phyloP scores from a whole-genome alignment of 345 rosid genomes.

The Trapa incisa region DNA sequence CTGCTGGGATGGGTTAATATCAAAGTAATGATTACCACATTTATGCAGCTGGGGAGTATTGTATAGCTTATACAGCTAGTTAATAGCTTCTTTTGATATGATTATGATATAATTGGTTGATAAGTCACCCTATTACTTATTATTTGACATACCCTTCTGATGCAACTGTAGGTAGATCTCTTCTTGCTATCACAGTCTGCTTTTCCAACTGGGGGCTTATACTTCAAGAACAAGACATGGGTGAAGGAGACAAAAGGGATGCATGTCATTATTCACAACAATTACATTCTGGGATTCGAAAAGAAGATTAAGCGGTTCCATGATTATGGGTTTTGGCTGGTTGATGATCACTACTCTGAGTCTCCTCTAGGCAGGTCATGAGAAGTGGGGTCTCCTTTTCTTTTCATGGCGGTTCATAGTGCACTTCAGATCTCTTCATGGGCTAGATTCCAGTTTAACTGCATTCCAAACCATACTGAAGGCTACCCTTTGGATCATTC shows the following conservation, averaged over 20 bases:
- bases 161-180: slow-evolving; percentile 56
- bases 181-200: slow-evolving; percentile 79
- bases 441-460: not conserved
- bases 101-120: not conserved
- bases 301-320: slow-evolving; percentile 85
- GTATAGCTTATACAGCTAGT: not conserved
- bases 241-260: slow-evolving; percentile 73
- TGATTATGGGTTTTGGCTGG: slow-evolving; percentile 74
- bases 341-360: slow-evolving; percentile 49
- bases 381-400: not conserved
- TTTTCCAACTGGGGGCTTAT: slow-evolving; percentile 88
- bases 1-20: not conserved
- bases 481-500: no score
- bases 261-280: slow-evolving; percentile 84
- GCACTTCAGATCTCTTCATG: not conserved
- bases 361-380: slow-evolving; percentile 64
- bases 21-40: not conserved
- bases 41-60: not conserved
- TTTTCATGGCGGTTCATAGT: not conserved
- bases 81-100: not conserved
- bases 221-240: slow-evolving; percentile 89
- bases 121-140: not conserved
- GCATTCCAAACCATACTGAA: no score
- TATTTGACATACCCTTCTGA: not conserved
- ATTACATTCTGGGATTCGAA: slow-evolving; percentile 75